phyloP scores from a whole-genome alignment of 106 monocot species.

The Hemerocallis citrina region DNA sequence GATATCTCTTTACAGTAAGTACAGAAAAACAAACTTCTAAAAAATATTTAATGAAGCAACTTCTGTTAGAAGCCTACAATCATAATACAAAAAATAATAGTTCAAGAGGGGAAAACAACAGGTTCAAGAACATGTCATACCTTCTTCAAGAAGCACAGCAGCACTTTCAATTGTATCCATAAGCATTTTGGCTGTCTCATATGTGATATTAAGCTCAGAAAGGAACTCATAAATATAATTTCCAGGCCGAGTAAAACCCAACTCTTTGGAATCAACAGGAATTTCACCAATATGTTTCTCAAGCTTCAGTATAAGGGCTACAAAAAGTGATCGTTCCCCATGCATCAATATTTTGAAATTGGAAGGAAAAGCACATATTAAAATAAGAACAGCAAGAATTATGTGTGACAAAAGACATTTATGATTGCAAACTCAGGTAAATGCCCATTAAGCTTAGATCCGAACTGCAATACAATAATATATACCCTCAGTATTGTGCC shows the following conservation, averaged over 20 bases:
- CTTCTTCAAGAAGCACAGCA: conserved; percentile 78
- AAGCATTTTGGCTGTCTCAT: conserved; percentile 77
- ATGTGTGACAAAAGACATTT: too few species aligned
- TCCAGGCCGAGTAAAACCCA: conserved; percentile 82
- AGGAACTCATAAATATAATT: conserved; percentile 89
- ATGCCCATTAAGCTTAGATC: too few species aligned
- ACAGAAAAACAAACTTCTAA: neutral
- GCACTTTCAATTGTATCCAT: conserved; percentile 88
- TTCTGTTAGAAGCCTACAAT: neutral
- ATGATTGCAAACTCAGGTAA: too few species aligned
- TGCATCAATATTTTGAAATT: neutral
- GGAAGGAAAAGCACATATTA: too few species aligned
- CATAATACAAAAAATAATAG: neutral
- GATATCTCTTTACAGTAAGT: neutral
- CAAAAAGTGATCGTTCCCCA: conserved; percentile 3
- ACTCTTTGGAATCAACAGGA: conserved; percentile 64
- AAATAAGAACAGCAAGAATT: too few species aligned
- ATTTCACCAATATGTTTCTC: conserved; percentile 69
- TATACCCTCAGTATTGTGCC: too few species aligned
- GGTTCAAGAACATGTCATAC: conserved; percentile 18
- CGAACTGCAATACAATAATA: too few species aligned
- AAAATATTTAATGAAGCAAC: neutral
- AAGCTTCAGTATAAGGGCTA: conserved; percentile 86
- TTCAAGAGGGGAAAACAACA: neutral
- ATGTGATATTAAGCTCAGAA: conserved; percentile 80